Base-by-base conservation (phyloP, 345 rosid species). In the Hibiscus trionum region DNA sequence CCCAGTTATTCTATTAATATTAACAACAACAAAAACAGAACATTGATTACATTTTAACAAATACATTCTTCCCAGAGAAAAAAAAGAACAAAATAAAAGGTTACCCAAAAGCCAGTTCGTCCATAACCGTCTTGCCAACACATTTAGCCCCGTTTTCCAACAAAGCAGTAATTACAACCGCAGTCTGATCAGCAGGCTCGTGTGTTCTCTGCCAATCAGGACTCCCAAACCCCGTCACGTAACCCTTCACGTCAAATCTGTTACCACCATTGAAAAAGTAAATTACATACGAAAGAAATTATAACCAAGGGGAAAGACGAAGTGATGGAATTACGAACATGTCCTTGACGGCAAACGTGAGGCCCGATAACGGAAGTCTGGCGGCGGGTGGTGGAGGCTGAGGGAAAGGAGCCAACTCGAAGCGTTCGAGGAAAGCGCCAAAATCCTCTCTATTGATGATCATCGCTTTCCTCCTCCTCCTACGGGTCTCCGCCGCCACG, bases 331-430 rank as follows among this genome's bases (percentile, higher is more conserved):
- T 49, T 3, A 74, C 85, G 55, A 72, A 93, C 96, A 83, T 73
- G 91, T 94, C 98, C 67, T 85, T 76, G 60, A 94, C 75, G 73
- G 98, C 89, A 74, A 94, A 91, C n/a, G 88, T 84, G 46, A 91
- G 88, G 49, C 79, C 88, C 11, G 91, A 79, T 21, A 94, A 91
- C 4, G 87, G 76, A 79, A 82, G 97, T 57, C 66, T 83, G 26
- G 96, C 90, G 27, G 97, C 91, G 8, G 98, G 97, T 26, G 98
- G 96, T 70, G 96, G 93, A 39, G 90, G 93, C 72, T 88, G 97
- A 75, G 97, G 89, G 44, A 81, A 87, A 37, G 96, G 93, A 73
- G 85, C 79, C 17, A 91, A 84, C 78, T 87, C 86, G 67, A 94
- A 84, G 69, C 87, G 87, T 76, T 88, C 80, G 24, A 94, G 44